Percentiles rank a stretch among this genome's conserved stretches.
Conservation (phyloP, 1,284 basidiomycete genomes). For the Tylopilus sp. region DNA sequence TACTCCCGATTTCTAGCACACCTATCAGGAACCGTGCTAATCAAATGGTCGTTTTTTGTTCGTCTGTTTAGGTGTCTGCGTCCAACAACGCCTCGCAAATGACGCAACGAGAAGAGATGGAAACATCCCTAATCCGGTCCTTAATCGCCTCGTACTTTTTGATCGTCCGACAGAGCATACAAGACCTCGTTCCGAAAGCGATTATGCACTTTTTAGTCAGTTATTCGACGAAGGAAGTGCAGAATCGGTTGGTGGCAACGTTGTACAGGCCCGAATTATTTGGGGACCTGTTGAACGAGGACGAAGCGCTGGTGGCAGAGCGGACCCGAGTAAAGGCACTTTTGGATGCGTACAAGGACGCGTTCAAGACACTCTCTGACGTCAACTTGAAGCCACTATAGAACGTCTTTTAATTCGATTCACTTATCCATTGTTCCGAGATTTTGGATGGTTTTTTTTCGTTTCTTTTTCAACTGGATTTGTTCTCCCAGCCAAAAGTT, state of each 20-base stretch:
- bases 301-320: conserved; percentile 92
- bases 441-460: neutral
- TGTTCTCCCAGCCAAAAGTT: neutral
- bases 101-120: conserved; percentile 89
- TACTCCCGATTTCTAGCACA: neutral
- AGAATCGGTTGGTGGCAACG: conserved; percentile 89
- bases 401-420: conserved; percentile 3
- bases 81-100: conserved; percentile 56
- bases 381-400: conserved; percentile 68
- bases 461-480: neutral
- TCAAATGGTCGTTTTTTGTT: neutral
- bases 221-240: conserved; percentile 92
- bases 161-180: conserved; percentile 95
- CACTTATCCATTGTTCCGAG: neutral
- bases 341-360: conserved; percentile 95
- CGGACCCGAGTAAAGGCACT: conserved; percentile 91
- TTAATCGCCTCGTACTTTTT: conserved; percentile 95
- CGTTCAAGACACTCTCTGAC: conserved; percentile 84
- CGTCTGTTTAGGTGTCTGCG: conserved; percentile 10
- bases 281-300: conserved; percentile 88
- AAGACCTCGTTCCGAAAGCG: conserved; percentile 96
- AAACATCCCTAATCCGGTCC: conserved; percentile 90
- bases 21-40: conserved; percentile 10
- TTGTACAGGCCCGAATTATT: conserved; percentile 96
- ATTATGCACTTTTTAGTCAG: conserved; percentile 97